Evolutionary conservation across 139 green algal genomes (phyloP).

Genomic region (Chlorella sorokiniana): DNA sequence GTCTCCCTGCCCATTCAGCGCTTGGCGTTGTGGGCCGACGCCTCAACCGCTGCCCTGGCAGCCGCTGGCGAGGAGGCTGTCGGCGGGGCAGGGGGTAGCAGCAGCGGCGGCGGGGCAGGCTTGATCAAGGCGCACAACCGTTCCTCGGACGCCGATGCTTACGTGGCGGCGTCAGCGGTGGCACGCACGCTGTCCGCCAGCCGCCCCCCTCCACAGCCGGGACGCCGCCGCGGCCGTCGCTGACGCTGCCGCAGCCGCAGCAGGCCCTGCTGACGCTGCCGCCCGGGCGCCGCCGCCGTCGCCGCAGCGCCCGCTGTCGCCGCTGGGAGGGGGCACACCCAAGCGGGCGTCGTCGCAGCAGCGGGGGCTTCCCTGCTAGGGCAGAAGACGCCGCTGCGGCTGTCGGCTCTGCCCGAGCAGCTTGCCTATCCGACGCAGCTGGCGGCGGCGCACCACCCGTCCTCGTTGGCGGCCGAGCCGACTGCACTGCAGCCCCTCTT

Average conservation of each 20-base stretch:
- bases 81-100: background rate
- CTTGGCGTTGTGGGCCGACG: conserved; percentile 22
- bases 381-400: background rate
- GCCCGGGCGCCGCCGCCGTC: background rate
- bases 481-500: no score
- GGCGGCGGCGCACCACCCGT: background rate
- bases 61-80: background rate
- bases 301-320: background rate
- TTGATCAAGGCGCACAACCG: conserved; percentile 24
- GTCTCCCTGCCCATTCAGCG: background rate
- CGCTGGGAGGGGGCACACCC: background rate
- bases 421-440: background rate
- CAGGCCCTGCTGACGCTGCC: background rate
- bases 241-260: background rate
- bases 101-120: background rate
- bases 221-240: background rate
- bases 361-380: background rate
- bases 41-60: background rate
- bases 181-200: background rate
- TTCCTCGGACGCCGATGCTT: conserved; percentile 16
- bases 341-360: background rate
- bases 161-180: background rate
- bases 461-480: no score
- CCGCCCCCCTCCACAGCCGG: background rate
- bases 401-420: background rate